Percentiles rank a stretch among this genome's conserved stretches.
These are phyloP conservation scores for Litsea cubeba DNA, from an alignment of 164 flowering plant genomes.

Conservation along the genomic window DNA sequence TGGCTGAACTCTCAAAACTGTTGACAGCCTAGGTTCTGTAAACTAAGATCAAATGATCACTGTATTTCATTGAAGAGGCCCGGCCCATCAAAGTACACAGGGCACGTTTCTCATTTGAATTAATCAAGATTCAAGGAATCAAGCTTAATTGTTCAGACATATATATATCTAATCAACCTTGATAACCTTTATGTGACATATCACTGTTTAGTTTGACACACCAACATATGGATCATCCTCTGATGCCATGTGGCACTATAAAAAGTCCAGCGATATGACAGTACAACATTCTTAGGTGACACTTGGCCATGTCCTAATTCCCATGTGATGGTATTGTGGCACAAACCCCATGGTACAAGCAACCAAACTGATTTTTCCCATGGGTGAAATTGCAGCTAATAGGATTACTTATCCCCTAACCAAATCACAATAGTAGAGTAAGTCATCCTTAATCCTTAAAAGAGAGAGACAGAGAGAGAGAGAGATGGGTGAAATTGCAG, in stretches of 20 bases:
- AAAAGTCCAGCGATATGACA: not conserved
- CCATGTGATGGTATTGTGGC: too few relatives aligned
- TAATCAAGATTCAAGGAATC: not conserved
- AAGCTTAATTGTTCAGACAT: not conserved
- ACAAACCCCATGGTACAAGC: too few relatives aligned
- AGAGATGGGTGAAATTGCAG: not conserved
- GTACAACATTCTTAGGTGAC: not conserved
- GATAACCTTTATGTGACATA: not conserved
- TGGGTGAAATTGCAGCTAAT: not conserved
- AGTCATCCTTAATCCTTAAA: too few relatives aligned
- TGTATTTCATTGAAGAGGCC: too few relatives aligned
- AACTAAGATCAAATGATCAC: too few relatives aligned
- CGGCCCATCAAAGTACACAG: too few relatives aligned
- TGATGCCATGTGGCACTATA: not conserved
- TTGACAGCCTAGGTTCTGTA: too few relatives aligned
- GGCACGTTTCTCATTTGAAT: too few relatives aligned
- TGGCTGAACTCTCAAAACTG: too few relatives aligned
- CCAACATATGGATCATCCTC: not conserved
- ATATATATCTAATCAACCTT: too few relatives aligned
- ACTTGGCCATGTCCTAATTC: not conserved
- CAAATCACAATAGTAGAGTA: not conserved
- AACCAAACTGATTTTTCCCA: not conserved
- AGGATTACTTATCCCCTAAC: not conserved
- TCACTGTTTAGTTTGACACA: not conserved
- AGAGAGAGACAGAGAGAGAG: too few relatives aligned